Conservation (phyloP, 352 stramenopile species). For the Pythium monospermum region DNA sequence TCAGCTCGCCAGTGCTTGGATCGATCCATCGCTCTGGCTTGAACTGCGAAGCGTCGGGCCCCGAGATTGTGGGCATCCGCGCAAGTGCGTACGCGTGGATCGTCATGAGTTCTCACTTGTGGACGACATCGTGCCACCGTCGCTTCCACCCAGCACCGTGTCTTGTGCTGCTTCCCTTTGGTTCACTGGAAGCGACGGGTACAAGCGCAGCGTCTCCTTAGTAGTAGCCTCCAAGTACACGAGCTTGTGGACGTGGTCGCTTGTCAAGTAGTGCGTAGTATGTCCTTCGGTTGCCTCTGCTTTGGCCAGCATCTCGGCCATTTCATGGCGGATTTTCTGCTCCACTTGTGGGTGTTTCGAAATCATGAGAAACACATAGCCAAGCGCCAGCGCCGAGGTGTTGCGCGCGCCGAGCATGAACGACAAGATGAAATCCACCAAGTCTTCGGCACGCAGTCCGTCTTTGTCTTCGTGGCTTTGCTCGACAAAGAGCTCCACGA, state of each 20-base stretch:
- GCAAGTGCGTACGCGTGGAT: constrained; percentile 32
- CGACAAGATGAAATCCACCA: constrained; percentile 60
- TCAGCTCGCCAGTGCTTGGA: neutral
- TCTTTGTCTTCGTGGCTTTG: constrained; percentile 16
- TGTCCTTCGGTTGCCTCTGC: constrained; percentile 15
- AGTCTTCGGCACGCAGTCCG: constrained; percentile 37
- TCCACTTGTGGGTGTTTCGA: constrained; percentile 52
- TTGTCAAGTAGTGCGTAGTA: constrained; percentile 29
- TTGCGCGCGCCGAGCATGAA: constrained; percentile 70
- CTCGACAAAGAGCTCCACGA: constrained; percentile 17
- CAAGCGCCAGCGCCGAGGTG: constrained; percentile 60
- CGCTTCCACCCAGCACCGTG: constrained; percentile 42
- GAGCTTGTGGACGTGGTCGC: constrained; percentile 41
- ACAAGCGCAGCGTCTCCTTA: constrained; percentile 57
- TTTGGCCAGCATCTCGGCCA: constrained; percentile 19
- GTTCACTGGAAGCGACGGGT: constrained; percentile 50
- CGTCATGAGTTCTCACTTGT: constrained; percentile 17
- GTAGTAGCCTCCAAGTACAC: constrained; percentile 55
- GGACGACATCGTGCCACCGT: constrained; percentile 20
- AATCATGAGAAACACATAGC: constrained; percentile 68
- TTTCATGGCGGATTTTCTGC: constrained; percentile 40
- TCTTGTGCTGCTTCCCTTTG: constrained; percentile 50
- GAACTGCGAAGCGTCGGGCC: constrained; percentile 46
- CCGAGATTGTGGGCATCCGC: constrained; percentile 29
- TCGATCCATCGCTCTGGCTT: constrained; percentile 57